phyloP scores from a whole-genome alignment of 2,329 filamentous ascomycete genomes.

The Ascochyta lentis region DNA sequence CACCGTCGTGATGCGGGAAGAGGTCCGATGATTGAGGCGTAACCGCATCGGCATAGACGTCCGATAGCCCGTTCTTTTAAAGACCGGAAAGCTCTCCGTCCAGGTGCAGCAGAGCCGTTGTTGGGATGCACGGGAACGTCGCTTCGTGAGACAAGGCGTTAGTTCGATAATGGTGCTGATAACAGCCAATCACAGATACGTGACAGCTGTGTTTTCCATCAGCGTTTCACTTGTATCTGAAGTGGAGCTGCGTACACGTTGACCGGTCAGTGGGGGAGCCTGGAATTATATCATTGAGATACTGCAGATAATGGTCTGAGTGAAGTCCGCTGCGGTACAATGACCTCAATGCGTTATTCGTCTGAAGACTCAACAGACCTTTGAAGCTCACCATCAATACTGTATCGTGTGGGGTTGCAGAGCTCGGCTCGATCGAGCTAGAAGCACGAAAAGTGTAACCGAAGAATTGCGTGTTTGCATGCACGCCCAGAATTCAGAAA shows the following conservation, averaged over 20 bases:
- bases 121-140: slow-evolving; percentile 7
- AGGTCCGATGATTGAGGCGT: neutral
- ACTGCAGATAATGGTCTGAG: neutral
- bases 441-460: neutral
- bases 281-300: neutral
- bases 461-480: slow-evolving; percentile 5
- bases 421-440: neutral
- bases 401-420: neutral
- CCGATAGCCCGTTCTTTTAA: neutral
- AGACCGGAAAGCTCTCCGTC: slow-evolving; percentile 5
- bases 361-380: neutral
- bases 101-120: slow-evolving; percentile 9
- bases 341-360: neutral
- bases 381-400: neutral
- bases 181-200: slow-evolving; percentile 1
- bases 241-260: neutral
- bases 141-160: slow-evolving; percentile 7
- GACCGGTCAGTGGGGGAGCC: neutral
- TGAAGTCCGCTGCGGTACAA: neutral
- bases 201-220: neutral
- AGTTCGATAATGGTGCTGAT: neutral
- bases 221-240: slow-evolving; percentile 3
- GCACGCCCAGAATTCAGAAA: slow-evolving; percentile 5
- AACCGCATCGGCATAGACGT: slow-evolving; percentile 1
- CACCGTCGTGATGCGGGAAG: neutral